Evolutionary conservation across 75 land plant genomes (phyloP).

Genomic region (Cupressus sempervirens): DNA sequence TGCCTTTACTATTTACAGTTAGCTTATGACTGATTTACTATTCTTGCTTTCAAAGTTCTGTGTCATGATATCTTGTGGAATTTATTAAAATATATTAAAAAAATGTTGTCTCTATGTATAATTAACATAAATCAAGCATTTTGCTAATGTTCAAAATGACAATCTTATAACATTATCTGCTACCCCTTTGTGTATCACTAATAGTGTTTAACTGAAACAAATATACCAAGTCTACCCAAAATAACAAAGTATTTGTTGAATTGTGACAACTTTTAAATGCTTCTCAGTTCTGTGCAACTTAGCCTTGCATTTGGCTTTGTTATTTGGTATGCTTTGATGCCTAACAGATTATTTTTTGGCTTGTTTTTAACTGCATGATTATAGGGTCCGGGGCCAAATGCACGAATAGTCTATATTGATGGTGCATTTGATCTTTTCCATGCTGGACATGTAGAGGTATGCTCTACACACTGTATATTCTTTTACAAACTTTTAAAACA

Average conservation of each 20-base stretch:
- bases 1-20: too few species aligned
- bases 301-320: neutral
- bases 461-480: neutral
- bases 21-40: too few species aligned
- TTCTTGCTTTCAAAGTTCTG: too few species aligned
- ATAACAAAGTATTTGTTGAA: neutral
- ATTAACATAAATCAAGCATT: neutral
- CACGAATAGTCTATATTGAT: constrained; percentile 84
- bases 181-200: neutral
- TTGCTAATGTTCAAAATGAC: neutral
- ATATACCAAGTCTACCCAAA: neutral
- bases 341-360: neutral
- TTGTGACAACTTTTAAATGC: neutral
- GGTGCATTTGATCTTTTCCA: constrained; percentile 97
- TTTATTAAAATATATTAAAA: too few species aligned
- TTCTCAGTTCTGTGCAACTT: neutral
- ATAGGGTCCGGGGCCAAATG: constrained; percentile 87
- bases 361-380: neutral
- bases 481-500: neutral
- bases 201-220: neutral
- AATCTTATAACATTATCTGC: neutral
- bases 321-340: neutral
- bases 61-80: too few species aligned
- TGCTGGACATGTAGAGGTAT: constrained; percentile 97
- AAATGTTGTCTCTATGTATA: neutral